phyloP scores from a whole-genome alignment of 306 rosid species.

The Cicer judaicum region DNA sequence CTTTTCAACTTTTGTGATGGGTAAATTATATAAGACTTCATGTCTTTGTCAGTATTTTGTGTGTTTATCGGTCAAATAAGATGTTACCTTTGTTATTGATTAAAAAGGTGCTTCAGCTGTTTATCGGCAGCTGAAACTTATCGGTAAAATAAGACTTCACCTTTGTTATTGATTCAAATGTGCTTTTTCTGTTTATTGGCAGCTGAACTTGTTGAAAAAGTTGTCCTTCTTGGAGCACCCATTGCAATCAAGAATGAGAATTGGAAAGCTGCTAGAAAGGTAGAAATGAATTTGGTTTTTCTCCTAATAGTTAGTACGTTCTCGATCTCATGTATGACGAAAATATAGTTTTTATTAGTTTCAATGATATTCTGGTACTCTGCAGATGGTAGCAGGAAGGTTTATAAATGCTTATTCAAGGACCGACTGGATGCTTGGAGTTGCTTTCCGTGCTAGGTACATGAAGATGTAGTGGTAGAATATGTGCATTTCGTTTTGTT shows the following conservation, averaged over 20 bases:
- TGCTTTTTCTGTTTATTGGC: conserved; percentile 41
- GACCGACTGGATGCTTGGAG: conserved; percentile 74
- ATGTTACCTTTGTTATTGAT: conserved; percentile 13
- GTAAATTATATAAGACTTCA: conserved; percentile 9
- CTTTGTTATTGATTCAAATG: conserved; percentile 27
- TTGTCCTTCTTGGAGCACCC: conserved; percentile 83
- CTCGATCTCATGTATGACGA: conserved; percentile 7
- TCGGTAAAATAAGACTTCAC: neutral
- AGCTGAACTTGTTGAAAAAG: conserved; percentile 76
- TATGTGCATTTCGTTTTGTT: neutral
- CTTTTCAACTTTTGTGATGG: conserved; percentile 14
- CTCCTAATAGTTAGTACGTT: neutral
- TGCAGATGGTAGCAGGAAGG: conserved; percentile 76
- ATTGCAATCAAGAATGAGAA: conserved; percentile 66
- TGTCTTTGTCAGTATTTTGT: neutral
- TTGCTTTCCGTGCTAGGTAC: conserved; percentile 72
- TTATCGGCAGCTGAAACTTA: conserved; percentile 53
- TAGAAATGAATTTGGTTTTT: conserved; percentile 32
- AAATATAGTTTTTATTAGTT: conserved; percentile 18
- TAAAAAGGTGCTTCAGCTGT: conserved; percentile 17
- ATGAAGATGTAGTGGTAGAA: conserved; percentile 34
- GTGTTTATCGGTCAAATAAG: conserved; percentile 15
- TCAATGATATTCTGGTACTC: conserved; percentile 35
- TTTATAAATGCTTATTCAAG: conserved; percentile 71
- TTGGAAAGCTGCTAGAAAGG: conserved; percentile 73